Conservation (phyloP, 2,329 filamentous ascomycete genomes). For the Fusarium siculi region DNA sequence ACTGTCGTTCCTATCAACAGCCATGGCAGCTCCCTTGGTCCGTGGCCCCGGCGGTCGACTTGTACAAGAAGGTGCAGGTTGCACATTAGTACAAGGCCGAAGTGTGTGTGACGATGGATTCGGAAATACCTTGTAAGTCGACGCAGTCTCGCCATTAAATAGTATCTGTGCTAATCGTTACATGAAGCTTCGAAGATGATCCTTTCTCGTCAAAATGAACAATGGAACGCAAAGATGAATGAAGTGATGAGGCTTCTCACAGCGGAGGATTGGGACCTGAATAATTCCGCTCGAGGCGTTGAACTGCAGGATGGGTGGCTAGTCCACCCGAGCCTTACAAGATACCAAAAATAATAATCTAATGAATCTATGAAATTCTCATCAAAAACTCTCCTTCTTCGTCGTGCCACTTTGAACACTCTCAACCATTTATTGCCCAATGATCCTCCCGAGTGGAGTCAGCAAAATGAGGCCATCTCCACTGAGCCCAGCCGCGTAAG, state of each 20-base stretch:
- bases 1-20: not conserved
- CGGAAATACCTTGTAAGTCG: slow-evolving; percentile 22
- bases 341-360: not conserved
- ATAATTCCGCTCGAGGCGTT: slow-evolving; percentile 1
- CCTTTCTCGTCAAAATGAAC: not conserved
- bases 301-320: not conserved
- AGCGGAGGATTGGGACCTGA: not conserved
- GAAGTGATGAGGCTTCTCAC: not conserved
- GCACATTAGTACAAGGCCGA: slow-evolving; percentile 8
- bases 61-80: not conserved
- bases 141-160: not conserved
- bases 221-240: accelerated
- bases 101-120: slow-evolving; percentile 18
- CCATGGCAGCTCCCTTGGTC: not conserved
- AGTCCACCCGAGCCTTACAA: not conserved
- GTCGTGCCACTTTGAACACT: too few relatives aligned
- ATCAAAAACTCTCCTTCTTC: accelerated
- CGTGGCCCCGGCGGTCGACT: slow-evolving; percentile 11
- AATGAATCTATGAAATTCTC: not conserved
- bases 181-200: not conserved
- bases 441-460: not conserved
- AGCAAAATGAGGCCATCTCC: slow-evolving; percentile 30
- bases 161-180: accelerated
- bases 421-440: accelerated
- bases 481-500: slow-evolving; percentile 13